Conservation (phyloP, 805 yeast genomes). For the Komagataella populi region DNA sequence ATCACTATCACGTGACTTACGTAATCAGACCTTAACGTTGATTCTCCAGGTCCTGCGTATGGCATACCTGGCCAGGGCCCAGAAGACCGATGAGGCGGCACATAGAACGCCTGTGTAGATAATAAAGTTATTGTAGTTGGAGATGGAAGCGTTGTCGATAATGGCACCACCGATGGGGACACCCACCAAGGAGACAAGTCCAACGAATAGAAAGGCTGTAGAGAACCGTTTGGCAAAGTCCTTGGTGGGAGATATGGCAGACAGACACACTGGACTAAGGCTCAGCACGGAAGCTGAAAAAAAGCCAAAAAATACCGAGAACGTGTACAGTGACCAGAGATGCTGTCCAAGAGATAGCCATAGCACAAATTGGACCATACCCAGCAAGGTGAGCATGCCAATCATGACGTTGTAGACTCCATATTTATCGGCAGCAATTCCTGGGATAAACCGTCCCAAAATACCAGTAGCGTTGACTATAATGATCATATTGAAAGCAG, state of each 20-base stretch:
- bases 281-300: constrained; percentile 43
- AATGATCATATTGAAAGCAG: constrained; percentile 28
- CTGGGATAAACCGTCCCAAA: constrained; percentile 31
- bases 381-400: constrained; percentile 22
- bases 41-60: not conserved
- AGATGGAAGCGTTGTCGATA: constrained; percentile 17
- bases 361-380: constrained; percentile 28
- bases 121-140: constrained; percentile 22
- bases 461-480: constrained; percentile 29
- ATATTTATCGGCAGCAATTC: constrained; percentile 25
- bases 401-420: constrained; percentile 31
- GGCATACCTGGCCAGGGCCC: not conserved
- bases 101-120: constrained; percentile 20
- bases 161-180: constrained; percentile 19
- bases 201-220: constrained; percentile 30
- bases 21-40: not conserved
- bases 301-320: constrained; percentile 39
- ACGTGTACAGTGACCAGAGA: constrained; percentile 28
- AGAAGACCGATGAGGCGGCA: not conserved
- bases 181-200: constrained; percentile 17
- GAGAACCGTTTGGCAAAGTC: constrained; percentile 60
- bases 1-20: not conserved
- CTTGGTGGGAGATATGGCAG: constrained; percentile 39
- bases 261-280: constrained; percentile 46
- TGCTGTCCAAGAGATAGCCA: constrained; percentile 53